A percentile compares a stretch with the other conserved stretches of the same genome.
phyloP scores from a whole-genome alignment of 768 basidiomycete species.

The Wakefieldia striispora region DNA sequence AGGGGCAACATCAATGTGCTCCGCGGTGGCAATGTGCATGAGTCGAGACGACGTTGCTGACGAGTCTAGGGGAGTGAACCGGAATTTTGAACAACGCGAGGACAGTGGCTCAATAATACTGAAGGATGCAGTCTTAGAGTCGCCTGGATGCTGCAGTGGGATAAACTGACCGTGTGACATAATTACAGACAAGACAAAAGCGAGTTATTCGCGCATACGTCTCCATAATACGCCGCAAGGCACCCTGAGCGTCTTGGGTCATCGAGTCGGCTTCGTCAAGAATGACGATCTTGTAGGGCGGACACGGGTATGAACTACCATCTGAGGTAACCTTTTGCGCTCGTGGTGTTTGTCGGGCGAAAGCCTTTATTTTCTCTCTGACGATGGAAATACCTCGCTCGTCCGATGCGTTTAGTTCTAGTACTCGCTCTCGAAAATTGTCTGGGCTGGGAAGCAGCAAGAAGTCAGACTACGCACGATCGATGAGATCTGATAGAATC shows the following conservation, averaged over 20 bases:
- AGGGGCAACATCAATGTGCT: conserved; percentile 57
- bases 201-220: conserved; percentile 96
- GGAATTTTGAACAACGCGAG: conserved; percentile 98
- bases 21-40: conserved; percentile 73
- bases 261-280: conserved; percentile 99
- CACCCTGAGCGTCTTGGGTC: conserved; percentile 99
- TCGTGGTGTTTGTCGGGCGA: conserved; percentile 88
- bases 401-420: conserved; percentile 98
- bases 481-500: not conserved
- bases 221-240: conserved; percentile 98
- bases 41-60: conserved; percentile 73
- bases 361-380: conserved; percentile 97
- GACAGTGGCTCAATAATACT: conserved; percentile 99
- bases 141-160: not conserved
- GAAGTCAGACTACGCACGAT: not conserved
- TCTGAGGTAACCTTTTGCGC: conserved; percentile 73
- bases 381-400: conserved; percentile 97
- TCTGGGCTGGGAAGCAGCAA: conserved; percentile 65
- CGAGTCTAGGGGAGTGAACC: conserved; percentile 90
- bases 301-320: conserved; percentile 87
- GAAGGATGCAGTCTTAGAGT: conserved; percentile 2
- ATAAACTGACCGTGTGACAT: conserved; percentile 84
- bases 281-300: conserved; percentile 98
- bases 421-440: conserved; percentile 87
- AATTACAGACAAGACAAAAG: conserved; percentile 98